Conservation (phyloP, 768 basidiomycete genomes). For the Boletus reticulatus region DNA sequence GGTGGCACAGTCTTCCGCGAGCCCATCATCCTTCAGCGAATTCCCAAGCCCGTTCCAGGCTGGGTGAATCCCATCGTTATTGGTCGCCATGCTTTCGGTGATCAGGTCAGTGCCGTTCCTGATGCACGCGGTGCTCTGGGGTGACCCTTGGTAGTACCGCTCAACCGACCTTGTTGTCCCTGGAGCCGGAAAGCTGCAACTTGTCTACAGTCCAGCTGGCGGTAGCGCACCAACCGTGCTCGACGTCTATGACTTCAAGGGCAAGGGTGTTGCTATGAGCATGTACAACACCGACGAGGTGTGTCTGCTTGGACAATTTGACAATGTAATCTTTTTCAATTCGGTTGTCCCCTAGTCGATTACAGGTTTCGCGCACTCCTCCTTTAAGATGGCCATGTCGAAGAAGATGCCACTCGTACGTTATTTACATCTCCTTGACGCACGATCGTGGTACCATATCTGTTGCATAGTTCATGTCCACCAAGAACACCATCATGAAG, state of each 20-base stretch:
- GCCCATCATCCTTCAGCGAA: constrained; percentile 88
- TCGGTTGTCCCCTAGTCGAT: constrained; percentile 59
- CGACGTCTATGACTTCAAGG: constrained; percentile 93
- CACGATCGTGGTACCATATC: not conserved
- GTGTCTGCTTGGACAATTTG: constrained; percentile 7
- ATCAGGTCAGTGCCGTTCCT: constrained; percentile 57
- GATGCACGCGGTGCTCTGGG: constrained; percentile 1
- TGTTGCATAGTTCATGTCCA: constrained; percentile 79
- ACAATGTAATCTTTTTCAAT: not conserved
- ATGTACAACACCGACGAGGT: constrained; percentile 99
- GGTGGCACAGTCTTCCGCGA: constrained; percentile 99
- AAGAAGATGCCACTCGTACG: constrained; percentile 77
- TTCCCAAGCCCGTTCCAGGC: constrained; percentile 93
- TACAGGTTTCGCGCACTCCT: constrained; percentile 92
- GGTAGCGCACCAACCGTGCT: constrained; percentile 66
- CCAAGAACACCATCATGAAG: constrained; percentile 97
- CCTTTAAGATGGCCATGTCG: constrained; percentile 91
- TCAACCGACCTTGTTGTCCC: constrained; percentile 92
- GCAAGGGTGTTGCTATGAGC: constrained; percentile 87
- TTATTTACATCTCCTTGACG: constrained; percentile 9
- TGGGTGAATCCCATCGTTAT: constrained; percentile 97
- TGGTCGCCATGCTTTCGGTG: constrained; percentile 96
- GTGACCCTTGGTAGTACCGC: constrained; percentile 61
- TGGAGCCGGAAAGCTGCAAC: constrained; percentile 90
- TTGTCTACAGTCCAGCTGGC: constrained; percentile 82